Evolutionary conservation across 2,329 filamentous ascomycete species (phyloP), one percentile per base, ranked within the genome.

Genomic region (Thermoascus crustaceus): DNA sequence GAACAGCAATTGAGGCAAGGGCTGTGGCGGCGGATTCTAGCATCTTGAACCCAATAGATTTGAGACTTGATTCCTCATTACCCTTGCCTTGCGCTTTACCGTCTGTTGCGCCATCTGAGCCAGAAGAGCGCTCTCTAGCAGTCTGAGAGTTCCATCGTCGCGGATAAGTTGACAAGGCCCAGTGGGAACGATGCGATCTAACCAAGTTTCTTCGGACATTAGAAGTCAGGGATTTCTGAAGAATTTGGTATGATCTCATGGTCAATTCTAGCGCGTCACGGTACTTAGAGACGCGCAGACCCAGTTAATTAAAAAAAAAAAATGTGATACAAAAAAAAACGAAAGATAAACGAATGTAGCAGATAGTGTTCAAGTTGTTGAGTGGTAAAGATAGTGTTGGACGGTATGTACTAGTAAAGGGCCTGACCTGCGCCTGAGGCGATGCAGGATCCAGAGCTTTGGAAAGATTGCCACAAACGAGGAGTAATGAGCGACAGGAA

Each of bases 11-110:
- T 14, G 81, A 85, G 17, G 83, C 81, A 40, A 85, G 72, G 0
- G 83, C 86, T 0, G 84, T 87, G 6, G 78, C 78, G 2, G 82
- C 83, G 4, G 80, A 69, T 57, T 89, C 84, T 35, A 78, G 61
- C 76, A 86, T 84, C 53, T 81, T 85, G 24, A 66, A 61, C 5
- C 61, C 41, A 2, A 65, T 68, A 8, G 59, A 54, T 42, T 52
- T 64, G 19, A 60, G 35, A 24, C 38, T 57, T 13, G 52, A 51
- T 11, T 58, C 43, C 30, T 58, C 47, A 17, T 39, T 41, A 21
- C 38, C 41, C 24, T 42, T 37, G 11, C 39, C 43, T 39, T 47
- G 47, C n/a, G 39, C 44, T 22, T 37, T 42, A 7, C 47, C 44
- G 4, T 56, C 50, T 21, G 58, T 55, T 14, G 44, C 42, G 16